Percentiles rank a stretch among this genome's conserved stretches.
Conservation (phyloP, 495 filamentous ascomycete species). For the Hyphodiscus hymeniophilus region DNA sequence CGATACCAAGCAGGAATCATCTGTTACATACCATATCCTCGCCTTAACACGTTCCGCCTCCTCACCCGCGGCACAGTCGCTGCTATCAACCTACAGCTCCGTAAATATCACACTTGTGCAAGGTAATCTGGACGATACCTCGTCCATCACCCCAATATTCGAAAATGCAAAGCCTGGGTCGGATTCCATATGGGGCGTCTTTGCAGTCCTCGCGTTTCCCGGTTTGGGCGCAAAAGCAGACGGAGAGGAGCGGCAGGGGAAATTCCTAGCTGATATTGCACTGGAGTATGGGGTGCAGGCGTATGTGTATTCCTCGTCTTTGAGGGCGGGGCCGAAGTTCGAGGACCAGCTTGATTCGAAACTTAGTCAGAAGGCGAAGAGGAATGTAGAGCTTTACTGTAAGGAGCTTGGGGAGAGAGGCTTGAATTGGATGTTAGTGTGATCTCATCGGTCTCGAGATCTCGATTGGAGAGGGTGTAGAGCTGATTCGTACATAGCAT, state of each 20-base stretch:
- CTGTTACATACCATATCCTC: slow-evolving; percentile 23
- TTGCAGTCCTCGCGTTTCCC: slow-evolving; percentile 26
- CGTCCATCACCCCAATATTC: slow-evolving; percentile 23
- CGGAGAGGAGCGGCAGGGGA: slow-evolving; percentile 24
- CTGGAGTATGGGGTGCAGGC: slow-evolving; percentile 22
- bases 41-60: slow-evolving; percentile 28
- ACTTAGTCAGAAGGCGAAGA: slow-evolving; percentile 18
- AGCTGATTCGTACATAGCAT: slow-evolving; percentile 19
- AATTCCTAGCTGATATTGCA: slow-evolving; percentile 24
- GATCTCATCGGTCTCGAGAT: not conserved
- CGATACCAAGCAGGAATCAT: not conserved
- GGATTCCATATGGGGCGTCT: slow-evolving; percentile 34
- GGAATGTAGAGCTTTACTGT: slow-evolving; percentile 23
- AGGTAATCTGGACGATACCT: slow-evolving; percentile 26
- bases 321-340: slow-evolving; percentile 14
- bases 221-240: slow-evolving; percentile 22
- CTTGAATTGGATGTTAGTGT: slow-evolving; percentile 27
- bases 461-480: not conserved
- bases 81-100: slow-evolving; percentile 13
- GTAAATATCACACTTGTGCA: slow-evolving; percentile 24
- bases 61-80: slow-evolving; percentile 14
- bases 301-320: slow-evolving; percentile 25
- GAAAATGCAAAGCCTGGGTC: slow-evolving; percentile 15
- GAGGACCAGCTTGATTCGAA: slow-evolving; percentile 13
- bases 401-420: slow-evolving; percentile 20